phyloP scores from a whole-genome alignment of 2,329 filamentous ascomycete species.

The Bipolaris sorokiniana region DNA sequence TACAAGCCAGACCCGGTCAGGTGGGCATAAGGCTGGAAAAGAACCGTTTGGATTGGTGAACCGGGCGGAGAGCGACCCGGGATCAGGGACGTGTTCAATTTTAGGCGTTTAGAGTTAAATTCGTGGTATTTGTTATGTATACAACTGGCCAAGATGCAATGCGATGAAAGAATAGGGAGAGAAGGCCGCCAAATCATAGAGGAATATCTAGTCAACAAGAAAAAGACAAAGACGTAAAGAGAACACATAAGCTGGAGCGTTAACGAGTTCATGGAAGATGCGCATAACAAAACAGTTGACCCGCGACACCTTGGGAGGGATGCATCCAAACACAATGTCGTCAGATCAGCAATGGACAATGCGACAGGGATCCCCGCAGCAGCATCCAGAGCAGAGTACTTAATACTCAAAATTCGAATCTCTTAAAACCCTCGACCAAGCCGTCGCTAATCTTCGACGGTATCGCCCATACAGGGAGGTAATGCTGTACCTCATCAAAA shows the following conservation, averaged over 20 bases:
- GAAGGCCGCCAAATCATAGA: conserved; percentile 11
- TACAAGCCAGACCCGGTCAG: conserved; percentile 12
- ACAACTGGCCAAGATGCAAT: neutral
- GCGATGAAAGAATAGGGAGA: conserved; percentile 6
- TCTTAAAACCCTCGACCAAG: conserved; percentile 79
- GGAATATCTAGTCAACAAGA: conserved; percentile 8
- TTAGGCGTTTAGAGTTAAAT: neutral
- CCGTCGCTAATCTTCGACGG: conserved; percentile 78
- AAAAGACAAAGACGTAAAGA: neutral
- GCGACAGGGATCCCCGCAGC: conserved; percentile 33
- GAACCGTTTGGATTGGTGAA: conserved; percentile 3
- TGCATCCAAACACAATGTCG: conserved; percentile 42
- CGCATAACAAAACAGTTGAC: conserved; percentile 32
- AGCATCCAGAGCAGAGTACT: conserved; percentile 28
- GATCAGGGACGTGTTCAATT: neutral
- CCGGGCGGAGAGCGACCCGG: neutral
- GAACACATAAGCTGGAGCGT: conserved; percentile 2
- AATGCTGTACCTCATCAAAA: conserved; percentile 78
- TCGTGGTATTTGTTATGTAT: conserved; percentile 1
- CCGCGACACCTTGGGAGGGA: conserved; percentile 38
- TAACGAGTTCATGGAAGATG: conserved; percentile 19
- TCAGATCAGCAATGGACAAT: conserved; percentile 37
- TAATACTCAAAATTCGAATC: conserved; percentile 56
- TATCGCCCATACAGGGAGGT: conserved; percentile 78
- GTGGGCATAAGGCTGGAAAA: conserved; percentile 5